These are phyloP conservation scores for Boletus barrowsii DNA, from an alignment of 768 basidiomycete genomes.

Conservation along the genomic window DNA sequence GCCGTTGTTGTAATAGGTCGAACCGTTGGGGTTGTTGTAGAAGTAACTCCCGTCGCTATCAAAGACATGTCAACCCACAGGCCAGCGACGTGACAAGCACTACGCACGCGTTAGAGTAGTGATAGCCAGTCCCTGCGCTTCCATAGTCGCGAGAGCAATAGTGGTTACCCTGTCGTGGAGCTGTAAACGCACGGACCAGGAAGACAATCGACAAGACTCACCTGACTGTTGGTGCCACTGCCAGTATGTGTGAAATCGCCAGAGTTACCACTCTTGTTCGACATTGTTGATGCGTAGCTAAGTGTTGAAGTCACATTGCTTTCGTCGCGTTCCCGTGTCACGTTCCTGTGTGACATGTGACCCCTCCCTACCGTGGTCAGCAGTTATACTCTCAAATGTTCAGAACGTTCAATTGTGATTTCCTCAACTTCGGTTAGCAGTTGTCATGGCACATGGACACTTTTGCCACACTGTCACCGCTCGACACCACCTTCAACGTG, in stretches of 20 bases:
- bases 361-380: too few relatives aligned
- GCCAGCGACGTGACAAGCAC: background rate
- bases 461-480: too few relatives aligned
- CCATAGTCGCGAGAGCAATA: slow-evolving; percentile 54
- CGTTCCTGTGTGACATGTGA: too few relatives aligned
- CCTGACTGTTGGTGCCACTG: slow-evolving; percentile 52
- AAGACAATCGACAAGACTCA: slow-evolving; percentile 18
- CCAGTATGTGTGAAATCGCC: slow-evolving; percentile 42
- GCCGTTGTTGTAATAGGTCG: slow-evolving; percentile 57
- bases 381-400: too few relatives aligned
- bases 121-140: slow-evolving; percentile 45
- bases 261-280: slow-evolving; percentile 13
- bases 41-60: slow-evolving; percentile 57
- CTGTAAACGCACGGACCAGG: background rate
- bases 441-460: too few relatives aligned
- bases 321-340: too few relatives aligned
- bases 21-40: slow-evolving; percentile 58
- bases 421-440: too few relatives aligned
- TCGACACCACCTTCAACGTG: too few relatives aligned
- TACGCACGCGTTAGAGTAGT: slow-evolving; percentile 58
- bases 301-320: too few relatives aligned
- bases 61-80: background rate
- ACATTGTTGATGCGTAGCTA: too few relatives aligned
- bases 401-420: too few relatives aligned
- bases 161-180: slow-evolving; percentile 50